phyloP scores from a whole-genome alignment of 2,329 filamentous ascomycete species.

The Aspergillus amoenus region DNA sequence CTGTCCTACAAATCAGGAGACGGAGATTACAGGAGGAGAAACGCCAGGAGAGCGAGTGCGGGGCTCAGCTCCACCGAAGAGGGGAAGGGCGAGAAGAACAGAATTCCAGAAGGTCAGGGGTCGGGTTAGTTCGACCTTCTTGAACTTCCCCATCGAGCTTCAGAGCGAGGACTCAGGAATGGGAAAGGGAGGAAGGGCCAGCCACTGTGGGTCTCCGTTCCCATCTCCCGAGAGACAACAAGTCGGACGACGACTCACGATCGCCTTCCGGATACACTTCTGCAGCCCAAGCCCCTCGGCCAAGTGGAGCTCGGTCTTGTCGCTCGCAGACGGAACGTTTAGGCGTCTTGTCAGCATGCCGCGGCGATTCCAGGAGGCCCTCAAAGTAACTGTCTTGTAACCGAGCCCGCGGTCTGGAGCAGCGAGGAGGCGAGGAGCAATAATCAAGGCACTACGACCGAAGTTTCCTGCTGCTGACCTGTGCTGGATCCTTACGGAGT shows the following conservation, averaged over 20 bases:
- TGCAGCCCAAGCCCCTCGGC: too few species aligned
- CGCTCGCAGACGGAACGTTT: not conserved
- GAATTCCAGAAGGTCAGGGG: conserved; percentile 25
- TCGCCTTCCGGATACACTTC: too few species aligned
- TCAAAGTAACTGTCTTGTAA: not conserved
- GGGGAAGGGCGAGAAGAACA: conserved; percentile 11
- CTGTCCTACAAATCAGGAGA: conserved; percentile 23
- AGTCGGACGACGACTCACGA: too few species aligned
- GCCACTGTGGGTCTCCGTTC: conserved; percentile 13
- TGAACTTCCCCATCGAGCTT: too few species aligned
- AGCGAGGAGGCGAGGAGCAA: not conserved
- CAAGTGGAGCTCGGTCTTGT: not conserved
- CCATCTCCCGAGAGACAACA: conserved; percentile 12
- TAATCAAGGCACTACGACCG: not conserved
- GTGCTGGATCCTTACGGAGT: not conserved
- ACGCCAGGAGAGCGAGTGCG: conserved; percentile 18
- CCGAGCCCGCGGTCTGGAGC: not conserved
- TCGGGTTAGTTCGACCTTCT: not conserved
- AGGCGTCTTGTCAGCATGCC: not conserved
- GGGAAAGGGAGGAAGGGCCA: conserved; percentile 2
- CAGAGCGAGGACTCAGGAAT: not conserved
- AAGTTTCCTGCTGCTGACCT: not conserved
- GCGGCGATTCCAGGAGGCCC: not conserved
- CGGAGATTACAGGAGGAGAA: conserved; percentile 22
- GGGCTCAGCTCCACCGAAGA: conserved; percentile 15